Conservation (phyloP, 75 land plant species). For the Cupressus sempervirens region DNA sequence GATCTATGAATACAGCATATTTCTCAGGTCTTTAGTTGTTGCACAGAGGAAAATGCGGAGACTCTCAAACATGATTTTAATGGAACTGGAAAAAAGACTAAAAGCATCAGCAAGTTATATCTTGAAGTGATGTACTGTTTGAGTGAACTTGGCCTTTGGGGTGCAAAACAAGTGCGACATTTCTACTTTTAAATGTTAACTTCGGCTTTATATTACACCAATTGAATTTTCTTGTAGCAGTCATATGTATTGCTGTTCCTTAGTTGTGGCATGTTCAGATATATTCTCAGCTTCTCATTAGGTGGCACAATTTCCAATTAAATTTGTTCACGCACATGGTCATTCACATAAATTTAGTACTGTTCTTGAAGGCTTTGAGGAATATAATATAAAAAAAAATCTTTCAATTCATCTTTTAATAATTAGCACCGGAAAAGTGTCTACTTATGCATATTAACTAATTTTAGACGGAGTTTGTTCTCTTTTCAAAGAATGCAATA, state of each 20-base stretch:
- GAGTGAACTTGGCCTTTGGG: constrained; percentile 65
- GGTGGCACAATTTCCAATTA: not conserved
- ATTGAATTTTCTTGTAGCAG: not conserved
- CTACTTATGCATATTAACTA: not conserved
- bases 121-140: constrained; percentile 54
- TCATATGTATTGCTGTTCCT: not conserved
- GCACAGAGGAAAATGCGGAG: constrained; percentile 16
- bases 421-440: not conserved
- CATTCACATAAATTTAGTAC: not conserved
- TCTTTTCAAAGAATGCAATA: not conserved
- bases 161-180: constrained; percentile 48
- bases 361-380: not conserved
- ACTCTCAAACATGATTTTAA: constrained; percentile 21
- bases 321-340: not conserved
- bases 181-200: not conserved
- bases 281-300: not conserved
- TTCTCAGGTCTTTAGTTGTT: constrained; percentile 8
- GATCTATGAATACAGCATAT: constrained; percentile 23
- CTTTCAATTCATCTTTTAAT: not conserved
- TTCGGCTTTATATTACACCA: not conserved
- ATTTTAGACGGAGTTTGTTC: not conserved
- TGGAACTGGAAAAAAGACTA: constrained; percentile 19
- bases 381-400: too few relatives aligned
- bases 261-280: not conserved
- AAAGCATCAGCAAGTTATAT: constrained; percentile 37